Evolutionary conservation across 352 stramenopile species (phyloP).

Genomic region (Globisporangium orthogonon): DNA sequence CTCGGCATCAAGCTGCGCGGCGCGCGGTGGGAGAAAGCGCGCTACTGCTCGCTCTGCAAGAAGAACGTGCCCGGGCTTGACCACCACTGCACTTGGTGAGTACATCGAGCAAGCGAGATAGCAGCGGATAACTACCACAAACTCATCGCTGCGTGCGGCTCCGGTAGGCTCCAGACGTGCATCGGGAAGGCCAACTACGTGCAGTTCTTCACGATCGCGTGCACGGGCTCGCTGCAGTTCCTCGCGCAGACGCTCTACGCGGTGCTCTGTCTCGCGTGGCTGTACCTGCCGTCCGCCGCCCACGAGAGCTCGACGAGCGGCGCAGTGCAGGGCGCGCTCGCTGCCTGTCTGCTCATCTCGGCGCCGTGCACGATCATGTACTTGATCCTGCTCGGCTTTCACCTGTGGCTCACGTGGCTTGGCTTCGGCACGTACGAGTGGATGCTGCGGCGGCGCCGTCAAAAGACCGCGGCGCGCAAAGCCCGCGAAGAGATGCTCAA

Average conservation of each 20-base stretch:
- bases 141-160: no score
- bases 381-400: conserved; percentile 75
- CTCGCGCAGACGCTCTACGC: conserved; percentile 52
- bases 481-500: conserved; percentile 6
- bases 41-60: conserved; percentile 74
- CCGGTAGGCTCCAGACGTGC: conserved; percentile 69
- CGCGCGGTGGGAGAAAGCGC: conserved; percentile 69
- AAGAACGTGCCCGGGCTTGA: conserved; percentile 77
- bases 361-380: conserved; percentile 84
- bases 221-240: conserved; percentile 55
- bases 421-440: conserved; percentile 87
- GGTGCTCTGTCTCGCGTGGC: conserved; percentile 41
- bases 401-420: conserved; percentile 70
- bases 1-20: conserved; percentile 62
- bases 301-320: conserved; percentile 16
- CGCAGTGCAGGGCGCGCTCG: conserved; percentile 38
- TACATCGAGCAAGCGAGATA: no score
- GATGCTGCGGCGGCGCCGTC: conserved; percentile 74
- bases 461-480: conserved; percentile 52
- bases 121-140: no score
- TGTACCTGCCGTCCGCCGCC: conserved; percentile 40
- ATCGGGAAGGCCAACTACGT: conserved; percentile 78
- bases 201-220: conserved; percentile 84
- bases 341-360: conserved; percentile 51
- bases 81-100: conserved; percentile 82